Evolutionary conservation across 345 rosid genomes (phyloP).

Genomic region (Dipteronia sinensis): DNA sequence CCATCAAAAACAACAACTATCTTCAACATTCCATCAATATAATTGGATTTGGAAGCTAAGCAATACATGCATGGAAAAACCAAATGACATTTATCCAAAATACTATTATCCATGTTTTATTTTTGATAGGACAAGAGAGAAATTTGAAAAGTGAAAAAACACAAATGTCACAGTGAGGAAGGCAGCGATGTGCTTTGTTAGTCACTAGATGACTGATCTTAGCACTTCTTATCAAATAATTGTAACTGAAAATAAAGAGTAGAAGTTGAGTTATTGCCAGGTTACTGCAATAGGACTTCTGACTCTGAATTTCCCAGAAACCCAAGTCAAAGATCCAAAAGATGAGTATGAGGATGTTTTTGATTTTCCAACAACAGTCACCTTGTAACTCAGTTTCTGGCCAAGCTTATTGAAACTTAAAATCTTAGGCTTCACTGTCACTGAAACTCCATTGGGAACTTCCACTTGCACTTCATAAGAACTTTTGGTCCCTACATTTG

Average conservation of each 20-base stretch:
- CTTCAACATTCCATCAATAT: not conserved
- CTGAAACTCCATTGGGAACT: slow-evolving; percentile 43
- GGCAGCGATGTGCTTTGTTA: no score
- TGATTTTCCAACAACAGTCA: slow-evolving; percentile 33
- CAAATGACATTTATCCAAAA: no score
- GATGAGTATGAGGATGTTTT: slow-evolving; percentile 22
- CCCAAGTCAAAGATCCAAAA: slow-evolving; percentile 67
- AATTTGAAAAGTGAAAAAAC: no score
- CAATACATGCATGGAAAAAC: no score
- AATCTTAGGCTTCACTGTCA: slow-evolving; percentile 38
- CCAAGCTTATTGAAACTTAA: slow-evolving; percentile 41
- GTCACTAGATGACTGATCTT: no score
- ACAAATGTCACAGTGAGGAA: no score
- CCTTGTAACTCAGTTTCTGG: slow-evolving; percentile 61
- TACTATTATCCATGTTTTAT: no score
- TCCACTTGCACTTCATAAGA: slow-evolving; percentile 37
- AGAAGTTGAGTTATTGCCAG: slow-evolving; percentile 32
- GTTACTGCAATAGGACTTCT: slow-evolving; percentile 66
- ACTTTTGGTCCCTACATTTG: slow-evolving; percentile 44
- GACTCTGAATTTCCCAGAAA: slow-evolving; percentile 48
- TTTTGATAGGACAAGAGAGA: no score
- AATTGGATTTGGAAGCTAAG: not conserved
- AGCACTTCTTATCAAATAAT: no score
- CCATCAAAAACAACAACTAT: not conserved
- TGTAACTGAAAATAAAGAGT: no score